phyloP scores from a whole-genome alignment of 768 basidiomycete species.

The Mycena galericulata region DNA sequence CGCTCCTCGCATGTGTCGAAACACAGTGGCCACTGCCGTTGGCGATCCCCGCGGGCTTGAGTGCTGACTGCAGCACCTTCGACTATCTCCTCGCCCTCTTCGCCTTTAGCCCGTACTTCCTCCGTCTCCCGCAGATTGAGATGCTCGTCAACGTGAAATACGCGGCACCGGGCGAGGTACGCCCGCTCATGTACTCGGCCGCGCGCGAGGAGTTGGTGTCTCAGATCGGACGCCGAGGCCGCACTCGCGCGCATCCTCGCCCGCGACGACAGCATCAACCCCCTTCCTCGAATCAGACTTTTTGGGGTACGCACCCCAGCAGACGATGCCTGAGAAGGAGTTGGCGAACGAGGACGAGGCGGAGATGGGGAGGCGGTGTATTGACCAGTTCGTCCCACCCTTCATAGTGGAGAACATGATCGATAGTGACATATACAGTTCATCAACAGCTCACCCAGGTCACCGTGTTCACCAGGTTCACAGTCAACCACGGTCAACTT shows the following conservation, averaged over 20 bases:
- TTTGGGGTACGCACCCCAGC: constrained; percentile 44
- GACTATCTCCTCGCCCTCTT: constrained; percentile 46
- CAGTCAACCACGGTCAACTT: no score
- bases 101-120: constrained; percentile 49
- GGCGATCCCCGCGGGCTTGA: constrained; percentile 45
- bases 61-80: constrained; percentile 45
- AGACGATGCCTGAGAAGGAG: constrained; percentile 23
- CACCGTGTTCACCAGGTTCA: no score
- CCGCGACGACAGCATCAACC: constrained; percentile 47
- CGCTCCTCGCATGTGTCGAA: constrained; percentile 32
- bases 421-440: no score
- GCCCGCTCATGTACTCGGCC: constrained; percentile 47
- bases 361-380: no score
- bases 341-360: constrained; percentile 2
- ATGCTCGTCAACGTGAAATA: constrained; percentile 49
- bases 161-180: constrained; percentile 46
- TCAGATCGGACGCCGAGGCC: constrained; percentile 43
- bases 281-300: constrained; percentile 46
- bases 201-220: constrained; percentile 38
- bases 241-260: constrained; percentile 43
- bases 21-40: constrained; percentile 42
- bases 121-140: constrained; percentile 51
- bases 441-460: no score
- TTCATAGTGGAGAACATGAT: no score
- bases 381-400: no score